Conservation (phyloP, 768 basidiomycete genomes). For the Podaxis sp. region DNA sequence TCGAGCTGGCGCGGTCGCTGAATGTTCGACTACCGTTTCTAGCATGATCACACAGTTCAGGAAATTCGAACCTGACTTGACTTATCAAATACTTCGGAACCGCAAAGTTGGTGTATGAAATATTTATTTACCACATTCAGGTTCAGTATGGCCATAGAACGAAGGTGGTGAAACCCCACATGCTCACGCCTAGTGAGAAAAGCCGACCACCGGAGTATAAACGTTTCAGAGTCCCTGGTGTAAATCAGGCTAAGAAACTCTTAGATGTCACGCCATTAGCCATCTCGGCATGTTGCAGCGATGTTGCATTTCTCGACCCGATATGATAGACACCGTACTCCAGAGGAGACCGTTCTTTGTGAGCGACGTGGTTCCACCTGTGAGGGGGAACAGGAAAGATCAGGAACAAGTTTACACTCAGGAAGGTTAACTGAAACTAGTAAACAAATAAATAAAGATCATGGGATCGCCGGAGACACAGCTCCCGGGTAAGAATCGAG, state of each 20-base stretch:
- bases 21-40: neutral
- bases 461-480: no score
- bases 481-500: no score
- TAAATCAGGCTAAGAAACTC: neutral
- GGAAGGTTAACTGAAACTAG: no score
- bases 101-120: neutral
- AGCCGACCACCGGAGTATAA: neutral
- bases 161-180: neutral
- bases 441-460: no score
- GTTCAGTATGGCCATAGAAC: neutral
- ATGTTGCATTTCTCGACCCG: neutral
- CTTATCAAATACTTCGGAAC: neutral
- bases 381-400: no score
- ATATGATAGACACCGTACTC: no score
- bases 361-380: no score
- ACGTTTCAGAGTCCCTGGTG: conserved; percentile 3
- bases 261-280: neutral
- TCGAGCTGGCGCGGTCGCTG: neutral
- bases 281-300: neutral
- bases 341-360: no score
- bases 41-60: neutral
- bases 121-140: neutral
- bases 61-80: neutral
- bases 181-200: neutral
- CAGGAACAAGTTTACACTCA: no score